A percentile compares a stretch with the other conserved stretches of the same genome.
Evolutionary conservation across 176 grass and related monocot genomes (phyloP).

Genomic region (Raddia guianensis): DNA sequence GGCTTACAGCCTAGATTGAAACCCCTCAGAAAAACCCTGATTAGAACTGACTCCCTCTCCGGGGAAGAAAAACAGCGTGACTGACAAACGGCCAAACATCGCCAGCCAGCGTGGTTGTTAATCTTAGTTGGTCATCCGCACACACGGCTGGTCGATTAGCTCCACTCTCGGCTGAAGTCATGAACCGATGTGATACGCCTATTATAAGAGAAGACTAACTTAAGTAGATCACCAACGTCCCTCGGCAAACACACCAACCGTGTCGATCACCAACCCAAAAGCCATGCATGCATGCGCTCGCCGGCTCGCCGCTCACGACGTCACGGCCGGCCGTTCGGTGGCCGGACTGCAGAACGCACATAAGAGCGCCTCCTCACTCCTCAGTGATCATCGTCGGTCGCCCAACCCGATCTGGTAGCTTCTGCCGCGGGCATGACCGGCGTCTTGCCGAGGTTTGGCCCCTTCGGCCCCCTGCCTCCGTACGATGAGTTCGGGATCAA

Average conservation of each 20-base stretch:
- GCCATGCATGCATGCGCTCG: constrained; percentile 11
- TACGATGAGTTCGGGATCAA: constrained; percentile 51
- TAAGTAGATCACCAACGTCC: constrained; percentile 49
- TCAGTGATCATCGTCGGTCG: constrained; percentile 2
- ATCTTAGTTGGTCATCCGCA: constrained; percentile 39
- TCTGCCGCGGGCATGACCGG: constrained; percentile 34
- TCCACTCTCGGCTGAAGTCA: constrained; percentile 2
- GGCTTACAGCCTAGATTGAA: no score
- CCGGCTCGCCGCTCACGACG: constrained; percentile 22
- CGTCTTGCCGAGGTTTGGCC: constrained; percentile 47
- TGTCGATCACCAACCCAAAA: constrained; percentile 44
- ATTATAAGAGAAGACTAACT: constrained; percentile 14
- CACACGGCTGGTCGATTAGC: background rate
- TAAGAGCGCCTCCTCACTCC: constrained; percentile 22
- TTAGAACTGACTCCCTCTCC: no score
- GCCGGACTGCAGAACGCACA: constrained; percentile 41
- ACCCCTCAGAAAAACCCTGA: no score
- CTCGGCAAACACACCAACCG: constrained; percentile 36
- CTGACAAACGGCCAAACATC: constrained; percentile 19
- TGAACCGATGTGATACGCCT: background rate
- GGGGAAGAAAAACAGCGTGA: background rate
- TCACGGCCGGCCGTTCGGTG: constrained; percentile 36
- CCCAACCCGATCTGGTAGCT: background rate
- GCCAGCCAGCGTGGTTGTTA: constrained; percentile 42
- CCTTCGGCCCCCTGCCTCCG: constrained; percentile 25